Base-by-base conservation (phyloP, 768 basidiomycete genomes). In the Boletellus ananiceps region DNA sequence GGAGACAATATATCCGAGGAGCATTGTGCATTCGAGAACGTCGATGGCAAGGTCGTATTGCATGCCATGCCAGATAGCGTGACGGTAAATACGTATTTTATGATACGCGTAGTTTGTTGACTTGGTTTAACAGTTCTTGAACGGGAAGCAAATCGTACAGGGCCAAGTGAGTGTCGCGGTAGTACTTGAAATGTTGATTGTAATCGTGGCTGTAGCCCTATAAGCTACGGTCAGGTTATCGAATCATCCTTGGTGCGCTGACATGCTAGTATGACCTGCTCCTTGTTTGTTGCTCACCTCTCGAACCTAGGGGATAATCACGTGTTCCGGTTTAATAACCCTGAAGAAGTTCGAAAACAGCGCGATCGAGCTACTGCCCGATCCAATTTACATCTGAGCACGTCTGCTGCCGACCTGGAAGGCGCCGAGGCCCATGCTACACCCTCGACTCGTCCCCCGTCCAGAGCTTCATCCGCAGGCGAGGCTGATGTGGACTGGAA, bases 301-400 rank as follows among this genome's bases (percentile, higher is more conserved):
- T 18, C 38, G n/a, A 47, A 40, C 52, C 18, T 15, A 91, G 90
- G 95, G 46, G 94, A 97, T 58, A 85, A 93, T 56, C 96, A 99
- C 71, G 93, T 98, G 48, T 99, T 99, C 69, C 82, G 96, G 15
- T 98, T 96, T 70, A 98, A 90, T 62, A 88, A 95, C 61, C 93
- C 93, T 0, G 91, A 93, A 67, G 91, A 93, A 68, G 93, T 94
- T 53, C 88, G 93, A 55, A 93, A 90, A 63, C 87, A 83, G 60
- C 83, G 93, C 37, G 88, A 94, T 68, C 83, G 89, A 36, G 86
- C 85, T 2, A 84, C 81, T 9, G 76, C 79, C 46, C 84, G 79
- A 63, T 88, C 87, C 18, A 84, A 77, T 64, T 66, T 88, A 62
- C 81, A 82, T 47, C 69, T 81, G 56, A 84, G 80, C 54, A 65